Base-by-base conservation (phyloP, 2,329 filamentous ascomycete genomes). In the Rhynchosporium graminicola region DNA sequence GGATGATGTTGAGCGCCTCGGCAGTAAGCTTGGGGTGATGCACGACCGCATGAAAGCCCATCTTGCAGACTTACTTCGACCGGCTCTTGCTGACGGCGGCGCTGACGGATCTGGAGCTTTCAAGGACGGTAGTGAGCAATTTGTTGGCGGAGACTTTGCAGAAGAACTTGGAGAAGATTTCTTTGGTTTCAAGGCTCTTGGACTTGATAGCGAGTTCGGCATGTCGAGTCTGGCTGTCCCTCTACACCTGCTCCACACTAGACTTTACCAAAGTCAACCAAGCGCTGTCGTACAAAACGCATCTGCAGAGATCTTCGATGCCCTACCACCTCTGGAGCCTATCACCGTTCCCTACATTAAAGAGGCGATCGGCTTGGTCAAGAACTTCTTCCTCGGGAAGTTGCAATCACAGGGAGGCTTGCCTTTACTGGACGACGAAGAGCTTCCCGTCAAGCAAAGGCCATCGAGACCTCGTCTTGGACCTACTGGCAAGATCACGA, bases 101-200 rank as follows among this genome's bases (percentile, higher is more conserved):
- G 84, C 86, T 38, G 95, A 98, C 73, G 95, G 93, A 42, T 92
- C 89, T 4, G 90, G 89, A 61, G 91, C 92, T 6, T 99, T 99
- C 81, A 92, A 96, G 66, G 95, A 99, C 71, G 94, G 93, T 67
- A 97, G 92, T 76, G 95, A 99, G 67, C 95, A 98, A 74, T 99
- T 98, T 70, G 88, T 97, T 54, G 92, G 91, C 51, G 95, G 95
- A 65, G 95, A 99, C 76, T 99, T 99, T 75, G 95, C 95, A 0
- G 95, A 97, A 74, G 95, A 99, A 70, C 89, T 99, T 12, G 94
- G 93, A 65, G 95, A 99, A 79, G 95, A 99, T 78, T 99, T 97
- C 83, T 99, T 99, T 73, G 95, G 95, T 33, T 98, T 99, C 84
- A 93, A 92, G 74, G 93, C 96, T 64, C 85, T 99, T 51, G 95